A percentile compares a stretch with the other conserved stretches of the same genome.
phyloP scores from a whole-genome alignment of 2,329 filamentous ascomycete species.

The Ophiostoma tasmaniense region DNA sequence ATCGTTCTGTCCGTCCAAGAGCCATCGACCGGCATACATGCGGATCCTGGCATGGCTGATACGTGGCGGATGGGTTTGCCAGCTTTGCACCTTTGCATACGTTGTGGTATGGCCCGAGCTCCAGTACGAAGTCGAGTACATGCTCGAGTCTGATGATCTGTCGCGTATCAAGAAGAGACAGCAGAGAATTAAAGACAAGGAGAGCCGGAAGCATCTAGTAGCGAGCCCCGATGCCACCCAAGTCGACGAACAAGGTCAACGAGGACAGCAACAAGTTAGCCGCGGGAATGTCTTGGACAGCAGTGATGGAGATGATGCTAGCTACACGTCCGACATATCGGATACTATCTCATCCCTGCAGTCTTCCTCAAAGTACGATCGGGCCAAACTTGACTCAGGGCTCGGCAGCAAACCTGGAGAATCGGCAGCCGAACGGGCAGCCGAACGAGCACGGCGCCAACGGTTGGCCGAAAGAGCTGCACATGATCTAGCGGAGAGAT shows the following conservation, averaged over 20 bases:
- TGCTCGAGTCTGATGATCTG: conserved; percentile 58
- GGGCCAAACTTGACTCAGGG: neutral
- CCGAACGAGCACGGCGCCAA: conserved; percentile 52
- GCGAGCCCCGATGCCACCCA: neutral
- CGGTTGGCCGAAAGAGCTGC: conserved; percentile 49
- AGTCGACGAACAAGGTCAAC: conserved; percentile 1
- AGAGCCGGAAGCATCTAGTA: neutral
- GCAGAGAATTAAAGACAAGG: conserved; percentile 18
- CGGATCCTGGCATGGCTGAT: conserved; percentile 90
- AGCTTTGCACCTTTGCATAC: conserved; percentile 85
- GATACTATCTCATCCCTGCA: conserved; percentile 17
- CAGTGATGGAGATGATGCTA: conserved; percentile 7
- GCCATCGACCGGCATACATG: conserved; percentile 80
- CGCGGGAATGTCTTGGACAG: conserved; percentile 15
- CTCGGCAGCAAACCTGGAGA: conserved; percentile 28
- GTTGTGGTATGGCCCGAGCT: conserved; percentile 77
- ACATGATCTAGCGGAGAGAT: conserved; percentile 47
- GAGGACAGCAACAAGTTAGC: conserved; percentile 9
- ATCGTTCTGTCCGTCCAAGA: conserved; percentile 73
- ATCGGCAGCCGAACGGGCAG: conserved; percentile 42
- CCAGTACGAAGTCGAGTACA: conserved; percentile 68
- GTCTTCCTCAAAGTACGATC: conserved; percentile 7
- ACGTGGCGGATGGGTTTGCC: conserved; percentile 86
- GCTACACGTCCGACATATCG: conserved; percentile 8
- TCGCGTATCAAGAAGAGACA: conserved; percentile 26